Conservation (phyloP, 371 early-diverging fungal species). For the Batrachochytrium dendrobatidis region DNA sequence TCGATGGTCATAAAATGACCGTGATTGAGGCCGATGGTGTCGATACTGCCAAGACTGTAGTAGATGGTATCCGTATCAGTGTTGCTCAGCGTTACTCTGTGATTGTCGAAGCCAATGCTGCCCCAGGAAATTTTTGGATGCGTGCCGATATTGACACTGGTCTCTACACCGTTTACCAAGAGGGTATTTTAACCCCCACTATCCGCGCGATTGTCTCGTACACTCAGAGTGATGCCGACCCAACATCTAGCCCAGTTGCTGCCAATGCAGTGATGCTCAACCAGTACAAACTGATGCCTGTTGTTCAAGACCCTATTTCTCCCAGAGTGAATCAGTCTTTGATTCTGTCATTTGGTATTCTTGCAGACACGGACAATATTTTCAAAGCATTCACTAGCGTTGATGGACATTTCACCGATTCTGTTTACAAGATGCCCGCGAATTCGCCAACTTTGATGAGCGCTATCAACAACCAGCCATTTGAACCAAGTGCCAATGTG, state of each 20-base stretch:
- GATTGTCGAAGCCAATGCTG: slow-evolving; percentile 35
- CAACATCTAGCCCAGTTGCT: no score
- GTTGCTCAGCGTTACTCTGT: slow-evolving; percentile 34
- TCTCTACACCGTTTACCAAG: background rate
- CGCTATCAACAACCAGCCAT: background rate
- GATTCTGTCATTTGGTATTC: no score
- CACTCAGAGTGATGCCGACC: background rate
- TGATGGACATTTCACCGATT: slow-evolving; percentile 2
- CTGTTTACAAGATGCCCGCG: background rate
- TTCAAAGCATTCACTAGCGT: background rate
- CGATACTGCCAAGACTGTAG: slow-evolving; percentile 40
- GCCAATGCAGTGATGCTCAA: no score
- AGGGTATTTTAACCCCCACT: background rate
- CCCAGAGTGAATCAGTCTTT: no score
- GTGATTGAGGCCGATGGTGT: slow-evolving; percentile 80
- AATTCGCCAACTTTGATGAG: background rate
- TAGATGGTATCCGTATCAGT: slow-evolving; percentile 16
- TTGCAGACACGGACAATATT: background rate
- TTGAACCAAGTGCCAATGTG: background rate
- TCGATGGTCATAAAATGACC: slow-evolving; percentile 68
- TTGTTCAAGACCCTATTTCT: no score
- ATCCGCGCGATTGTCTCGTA: background rate
- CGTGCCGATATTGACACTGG: slow-evolving; percentile 5
- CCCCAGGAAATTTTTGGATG: background rate
- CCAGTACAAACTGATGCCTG: no score